Percentiles rank a stretch among this genome's conserved stretches.
Evolutionary conservation across 2,329 filamentous ascomycete genomes (phyloP).

Genomic region (Hypoxylon sp.): DNA sequence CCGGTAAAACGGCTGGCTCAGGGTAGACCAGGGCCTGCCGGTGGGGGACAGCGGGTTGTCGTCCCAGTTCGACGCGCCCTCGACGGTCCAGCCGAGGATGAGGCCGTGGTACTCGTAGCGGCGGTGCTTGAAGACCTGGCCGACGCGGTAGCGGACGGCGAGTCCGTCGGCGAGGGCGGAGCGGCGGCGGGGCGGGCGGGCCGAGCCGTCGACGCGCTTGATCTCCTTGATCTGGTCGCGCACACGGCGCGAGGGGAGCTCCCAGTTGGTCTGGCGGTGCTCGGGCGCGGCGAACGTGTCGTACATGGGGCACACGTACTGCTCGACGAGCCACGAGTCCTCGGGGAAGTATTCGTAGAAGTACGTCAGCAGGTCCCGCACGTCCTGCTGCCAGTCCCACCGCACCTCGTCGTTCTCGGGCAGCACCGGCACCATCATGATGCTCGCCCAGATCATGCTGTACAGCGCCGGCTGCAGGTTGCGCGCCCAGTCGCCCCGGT

Average conservation of each 20-base stretch:
- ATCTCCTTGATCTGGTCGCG: slow-evolving; percentile 51
- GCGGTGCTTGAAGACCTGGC: slow-evolving; percentile 84
- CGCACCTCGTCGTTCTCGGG: slow-evolving; percentile 50
- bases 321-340: slow-evolving; percentile 75
- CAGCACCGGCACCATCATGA: slow-evolving; percentile 60
- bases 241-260: slow-evolving; percentile 47
- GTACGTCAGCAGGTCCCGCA: slow-evolving; percentile 70
- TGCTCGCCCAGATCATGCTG: slow-evolving; percentile 74
- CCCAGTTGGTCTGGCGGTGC: slow-evolving; percentile 45
- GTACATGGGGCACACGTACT: slow-evolving; percentile 71
- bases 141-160: slow-evolving; percentile 71
- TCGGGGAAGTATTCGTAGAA: slow-evolving; percentile 72
- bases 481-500: slow-evolving; percentile 61
- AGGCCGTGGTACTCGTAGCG: slow-evolving; percentile 82
- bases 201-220: slow-evolving; percentile 52
- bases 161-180: slow-evolving; percentile 41
- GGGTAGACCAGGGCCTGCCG: slow-evolving; percentile 43
- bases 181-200: slow-evolving; percentile 48
- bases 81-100: slow-evolving; percentile 85
- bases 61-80: slow-evolving; percentile 67
- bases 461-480: slow-evolving; percentile 70
- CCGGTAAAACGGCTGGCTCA: slow-evolving; percentile 80
- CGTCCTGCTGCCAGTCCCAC: slow-evolving; percentile 64
- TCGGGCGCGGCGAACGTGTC: slow-evolving; percentile 50
- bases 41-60: slow-evolving; percentile 44